Percentiles rank a stretch among this genome's conserved stretches.
Evolutionary conservation across 1,139 yeast species (phyloP).

Genomic region (Lodderomyces elongisporus): DNA sequence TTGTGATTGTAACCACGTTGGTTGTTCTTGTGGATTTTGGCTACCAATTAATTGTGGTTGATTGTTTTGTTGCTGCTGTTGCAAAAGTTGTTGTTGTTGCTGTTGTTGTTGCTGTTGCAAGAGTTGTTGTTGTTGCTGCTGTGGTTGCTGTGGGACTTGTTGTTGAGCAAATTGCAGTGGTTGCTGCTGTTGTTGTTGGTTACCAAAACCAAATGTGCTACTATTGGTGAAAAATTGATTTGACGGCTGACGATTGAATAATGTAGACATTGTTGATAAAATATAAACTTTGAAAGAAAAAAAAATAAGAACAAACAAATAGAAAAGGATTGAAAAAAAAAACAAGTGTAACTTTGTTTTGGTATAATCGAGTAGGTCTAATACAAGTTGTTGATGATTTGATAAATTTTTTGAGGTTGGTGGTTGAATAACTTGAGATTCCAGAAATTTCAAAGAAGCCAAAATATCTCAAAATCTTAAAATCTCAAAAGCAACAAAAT

Average conservation of each 20-base stretch:
- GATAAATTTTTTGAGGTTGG: too few relatives aligned
- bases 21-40: constrained; percentile 3
- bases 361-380: too few relatives aligned
- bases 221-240: constrained; percentile 1
- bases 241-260: constrained; percentile 7
- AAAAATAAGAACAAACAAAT: too few relatives aligned
- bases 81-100: constrained; percentile 2
- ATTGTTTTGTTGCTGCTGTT: constrained; percentile 4
- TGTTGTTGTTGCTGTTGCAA: constrained; percentile 5
- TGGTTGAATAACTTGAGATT: too few relatives aligned
- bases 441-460: too few relatives aligned
- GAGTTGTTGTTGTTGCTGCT: constrained; percentile 6
- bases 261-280: constrained; percentile 9
- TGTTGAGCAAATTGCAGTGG: constrained; percentile 2
- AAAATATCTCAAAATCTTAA: too few relatives aligned
- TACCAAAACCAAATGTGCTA: background rate
- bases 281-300: too few relatives aligned
- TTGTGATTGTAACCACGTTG: constrained; percentile 4
- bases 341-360: too few relatives aligned
- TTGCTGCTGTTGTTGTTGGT: constrained; percentile 5
- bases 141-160: constrained; percentile 4
- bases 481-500: too few relatives aligned
- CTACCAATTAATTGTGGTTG: constrained; percentile 2
- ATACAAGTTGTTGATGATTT: too few relatives aligned
- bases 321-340: too few relatives aligned